Evolutionary conservation across 225 moss, liverwort and hornwort species (phyloP).

Genomic region (Asterella californica): DNA sequence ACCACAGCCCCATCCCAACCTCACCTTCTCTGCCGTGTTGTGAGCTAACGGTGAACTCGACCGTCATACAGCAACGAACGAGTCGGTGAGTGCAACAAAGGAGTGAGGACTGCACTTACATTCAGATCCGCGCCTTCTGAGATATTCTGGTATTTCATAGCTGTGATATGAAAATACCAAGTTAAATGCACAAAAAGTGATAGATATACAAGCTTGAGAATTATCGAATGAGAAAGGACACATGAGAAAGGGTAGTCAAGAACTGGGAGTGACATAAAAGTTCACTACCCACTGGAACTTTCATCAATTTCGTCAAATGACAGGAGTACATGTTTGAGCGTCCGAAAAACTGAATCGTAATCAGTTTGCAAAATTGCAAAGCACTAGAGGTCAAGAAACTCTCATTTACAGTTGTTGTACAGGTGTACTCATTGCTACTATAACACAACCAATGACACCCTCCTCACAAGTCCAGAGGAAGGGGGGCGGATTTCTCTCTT

Average conservation of each 20-base stretch:
- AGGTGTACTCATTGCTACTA: slow-evolving; percentile 18
- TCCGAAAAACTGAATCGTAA: slow-evolving; percentile 5
- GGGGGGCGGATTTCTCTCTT: not conserved
- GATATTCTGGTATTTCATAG: too few relatives aligned
- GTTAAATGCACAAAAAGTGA: too few relatives aligned
- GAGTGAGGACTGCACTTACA: too few relatives aligned
- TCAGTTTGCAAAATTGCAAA: slow-evolving; percentile 17
- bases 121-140: too few relatives aligned
- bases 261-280: not conserved
- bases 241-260: not conserved
- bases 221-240: too few relatives aligned
- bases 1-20: too few relatives aligned
- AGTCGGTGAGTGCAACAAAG: too few relatives aligned
- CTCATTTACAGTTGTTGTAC: slow-evolving; percentile 23
- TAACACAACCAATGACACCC: slow-evolving; percentile 15
- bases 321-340: slow-evolving; percentile 13
- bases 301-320: slow-evolving; percentile 19
- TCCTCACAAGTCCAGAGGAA: not conserved
- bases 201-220: too few relatives aligned
- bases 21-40: too few relatives aligned
- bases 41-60: too few relatives aligned
- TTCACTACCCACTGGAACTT: slow-evolving; percentile 12
- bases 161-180: too few relatives aligned
- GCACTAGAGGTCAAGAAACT: slow-evolving; percentile 16
- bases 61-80: too few relatives aligned